Conservation (phyloP, 2,329 filamentous ascomycete genomes). For the Intubia oerlemansii region DNA sequence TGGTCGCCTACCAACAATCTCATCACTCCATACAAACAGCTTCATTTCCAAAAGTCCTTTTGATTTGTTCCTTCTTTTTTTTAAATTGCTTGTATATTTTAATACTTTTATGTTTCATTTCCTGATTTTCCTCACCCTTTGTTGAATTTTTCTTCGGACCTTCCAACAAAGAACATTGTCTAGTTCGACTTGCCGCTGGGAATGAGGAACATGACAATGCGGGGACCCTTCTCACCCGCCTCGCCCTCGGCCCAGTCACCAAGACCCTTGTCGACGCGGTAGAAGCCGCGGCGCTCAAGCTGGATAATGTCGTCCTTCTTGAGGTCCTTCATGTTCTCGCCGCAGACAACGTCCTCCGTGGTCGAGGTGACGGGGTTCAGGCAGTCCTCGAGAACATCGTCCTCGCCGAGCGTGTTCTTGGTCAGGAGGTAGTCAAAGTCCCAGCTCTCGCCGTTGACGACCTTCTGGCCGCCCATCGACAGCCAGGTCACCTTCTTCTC, state of each 20-base stretch:
- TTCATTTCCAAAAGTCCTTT: too few relatives aligned
- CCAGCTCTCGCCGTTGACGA: constrained; percentile 68
- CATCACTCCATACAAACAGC: too few relatives aligned
- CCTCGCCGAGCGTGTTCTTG: constrained; percentile 82
- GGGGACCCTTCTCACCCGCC: constrained; percentile 24
- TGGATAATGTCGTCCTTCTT: constrained; percentile 86
- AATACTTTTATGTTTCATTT: too few relatives aligned
- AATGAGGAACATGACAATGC: constrained; percentile 33
- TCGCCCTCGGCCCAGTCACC: constrained; percentile 26
- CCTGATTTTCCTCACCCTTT: too few relatives aligned
- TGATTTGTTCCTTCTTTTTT: too few relatives aligned
- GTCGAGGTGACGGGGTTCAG: constrained; percentile 57
- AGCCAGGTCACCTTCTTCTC: constrained; percentile 96
- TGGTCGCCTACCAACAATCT: too few relatives aligned
- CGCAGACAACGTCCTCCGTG: constrained; percentile 54
- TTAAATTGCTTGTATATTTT: too few relatives aligned
- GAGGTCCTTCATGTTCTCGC: constrained; percentile 57
- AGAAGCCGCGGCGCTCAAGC: constrained; percentile 85
- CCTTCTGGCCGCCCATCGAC: constrained; percentile 49
- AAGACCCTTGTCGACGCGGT: constrained; percentile 53
- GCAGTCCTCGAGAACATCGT: constrained; percentile 69
- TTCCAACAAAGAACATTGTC: neutral
- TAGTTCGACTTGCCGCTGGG: constrained; percentile 32
- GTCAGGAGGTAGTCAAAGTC: constrained; percentile 92
- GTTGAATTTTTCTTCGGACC: too few relatives aligned